Conservation (phyloP, 345 rosid genomes). For the Moringa oleifera region DNA sequence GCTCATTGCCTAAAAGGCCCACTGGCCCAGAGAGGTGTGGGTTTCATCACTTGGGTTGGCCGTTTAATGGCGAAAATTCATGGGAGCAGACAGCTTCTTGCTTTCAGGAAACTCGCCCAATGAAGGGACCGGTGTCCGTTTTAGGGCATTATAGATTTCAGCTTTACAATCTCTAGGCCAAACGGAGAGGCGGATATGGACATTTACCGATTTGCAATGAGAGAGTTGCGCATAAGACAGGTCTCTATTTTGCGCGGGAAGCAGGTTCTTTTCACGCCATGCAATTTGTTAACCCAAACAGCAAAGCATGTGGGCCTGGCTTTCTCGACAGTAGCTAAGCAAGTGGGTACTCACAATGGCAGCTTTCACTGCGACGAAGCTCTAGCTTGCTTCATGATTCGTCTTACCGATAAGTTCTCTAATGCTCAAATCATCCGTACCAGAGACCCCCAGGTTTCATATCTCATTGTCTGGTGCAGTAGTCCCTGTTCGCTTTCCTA, state of each 20-base stretch:
- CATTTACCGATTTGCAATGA: no score
- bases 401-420: constrained; percentile 65
- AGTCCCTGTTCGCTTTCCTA: neutral
- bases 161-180: neutral
- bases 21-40: no score
- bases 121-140: no score
- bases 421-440: constrained; percentile 64
- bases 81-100: no score
- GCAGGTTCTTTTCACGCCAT: neutral
- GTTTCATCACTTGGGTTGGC: no score
- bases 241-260: neutral
- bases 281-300: neutral
- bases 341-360: constrained; percentile 81
- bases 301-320: neutral
- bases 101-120: no score
- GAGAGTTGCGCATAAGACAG: neutral
- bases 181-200: constrained; percentile 2
- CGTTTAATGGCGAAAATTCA: no score
- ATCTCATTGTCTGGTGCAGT: neutral
- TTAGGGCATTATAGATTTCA: no score
- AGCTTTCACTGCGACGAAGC: constrained; percentile 91
- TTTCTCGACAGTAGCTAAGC: constrained; percentile 35
- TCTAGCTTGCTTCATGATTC: constrained; percentile 89
- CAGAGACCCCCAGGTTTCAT: constrained; percentile 63
- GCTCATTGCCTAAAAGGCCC: no score